Evolutionary conservation across 129 eudicot genomes (phyloP), one percentile per base, ranked within the genome.

Genomic region (Saposhnikovia divaricata): DNA sequence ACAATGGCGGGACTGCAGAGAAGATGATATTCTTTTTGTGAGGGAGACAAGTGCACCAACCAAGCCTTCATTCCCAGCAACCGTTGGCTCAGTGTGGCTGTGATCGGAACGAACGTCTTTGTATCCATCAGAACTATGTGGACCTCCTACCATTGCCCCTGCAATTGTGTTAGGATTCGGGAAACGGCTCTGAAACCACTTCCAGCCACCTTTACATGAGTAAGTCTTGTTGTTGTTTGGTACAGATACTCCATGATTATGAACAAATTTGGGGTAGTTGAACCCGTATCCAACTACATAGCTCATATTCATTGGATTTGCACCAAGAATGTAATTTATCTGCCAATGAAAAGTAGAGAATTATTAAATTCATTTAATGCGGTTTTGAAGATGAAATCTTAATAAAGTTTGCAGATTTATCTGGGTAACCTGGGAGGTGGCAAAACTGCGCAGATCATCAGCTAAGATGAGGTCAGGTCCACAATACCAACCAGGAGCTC

Each of bases 141-240:
- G 97, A 46, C 98, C 98, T 27, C 96, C 98, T n/a, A 95, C 98
- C 93, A 95, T 87, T 61, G 97, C 97, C 2, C 98, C 98, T 15
- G 74, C 80, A 70, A 95, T 85, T 69, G 44, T 89, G 86, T 90
- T 84, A 4, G 97, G 97, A 79, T 95, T 90, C 4, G 91, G 91
- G 9, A 80, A 86, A 28, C 78, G 71, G 1, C 85, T 44, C 44
- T 79, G 66, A 73, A 86, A 51, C 92, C 94, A 95, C 46, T 78
- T 85, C 83, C 86, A 89, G 45, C 98, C 96, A 7, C 84, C 96
- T 53, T 80, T 87, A 82, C 99, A 95, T 2, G 91, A 77, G 83
- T 87, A 90, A 34, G 79, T 85, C n/a, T 37, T 55, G 6, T 82
- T 81, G 83, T 86, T 81, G 11, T 74, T 44, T 23, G 98, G 98